Evolutionary conservation across 305 asterid genomes (phyloP), one percentile per base, ranked within the genome.

Genomic region (Plantago lanceolata): DNA sequence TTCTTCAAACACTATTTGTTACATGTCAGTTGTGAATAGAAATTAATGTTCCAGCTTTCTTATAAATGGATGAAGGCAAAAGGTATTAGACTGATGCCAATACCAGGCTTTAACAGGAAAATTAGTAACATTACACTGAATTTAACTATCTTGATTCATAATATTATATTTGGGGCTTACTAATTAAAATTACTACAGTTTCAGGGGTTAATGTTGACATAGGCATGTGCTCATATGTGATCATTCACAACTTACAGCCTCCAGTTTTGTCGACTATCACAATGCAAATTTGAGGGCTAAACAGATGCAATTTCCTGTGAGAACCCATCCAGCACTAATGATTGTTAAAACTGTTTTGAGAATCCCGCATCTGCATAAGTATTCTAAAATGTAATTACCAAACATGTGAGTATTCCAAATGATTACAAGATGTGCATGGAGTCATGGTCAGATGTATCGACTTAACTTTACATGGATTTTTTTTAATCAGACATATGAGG

Each of bases 241-340:
- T 33, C 9, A 33, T 7, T 5, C 8, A 33, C 40, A 33, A 33
- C 40, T 33, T 33, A 7, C 40, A 6, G 9, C 9, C 40, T 33
- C 40, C 40, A 7, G 1, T 33, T 33, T 33, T 33, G 40, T 33
- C 9, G 40, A 48, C 15, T 16, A 16, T 12, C 8, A 16, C 6
- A n/a, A 48, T 16, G 19, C 18, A 17, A 48, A n/a, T 16, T 9
- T 19, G 47, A 43, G 48, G 53, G 14, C 37, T 57, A 28, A 40
- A 59, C 28, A 40, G 53, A 44, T 19, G 28, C 53, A 19, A 14
- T 57, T 49, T 59, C 40, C 56, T 47, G 17, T 50, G 19, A 64
- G 19, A 64, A 61, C 53, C 55, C 59, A 66, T 57, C 48, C 59
- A 40, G n/a, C 20, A 48, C 6, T 21, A 20, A 49, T 64, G 59